A percentile compares a stretch with the other conserved stretches of the same genome.
Conservation (phyloP, 192 early-diverging fungal genomes). For the Podila epicladia region DNA sequence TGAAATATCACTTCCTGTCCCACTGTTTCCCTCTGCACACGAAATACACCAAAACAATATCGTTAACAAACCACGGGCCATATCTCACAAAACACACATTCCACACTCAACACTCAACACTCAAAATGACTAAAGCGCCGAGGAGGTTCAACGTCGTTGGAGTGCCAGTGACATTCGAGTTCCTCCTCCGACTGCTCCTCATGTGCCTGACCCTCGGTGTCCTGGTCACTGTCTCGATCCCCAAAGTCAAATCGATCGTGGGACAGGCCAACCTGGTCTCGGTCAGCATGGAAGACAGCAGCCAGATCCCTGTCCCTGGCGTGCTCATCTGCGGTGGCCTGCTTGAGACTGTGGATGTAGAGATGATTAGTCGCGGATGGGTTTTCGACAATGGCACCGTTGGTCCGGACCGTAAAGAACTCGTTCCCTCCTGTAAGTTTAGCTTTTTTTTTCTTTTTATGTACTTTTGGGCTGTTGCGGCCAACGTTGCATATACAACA, state of each 20-base stretch:
- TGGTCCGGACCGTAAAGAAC: neutral
- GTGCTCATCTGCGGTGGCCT: conserved; percentile 13
- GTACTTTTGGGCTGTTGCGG: neutral
- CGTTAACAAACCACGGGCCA: neutral
- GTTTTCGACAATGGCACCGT: conserved; percentile 7
- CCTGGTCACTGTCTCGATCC: conserved; percentile 8
- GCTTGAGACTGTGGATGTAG: conserved; percentile 9
- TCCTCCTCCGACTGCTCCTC: conserved; percentile 21
- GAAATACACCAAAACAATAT: too few species aligned
- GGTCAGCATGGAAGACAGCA: conserved; percentile 15
- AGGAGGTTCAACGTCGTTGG: conserved; percentile 15
- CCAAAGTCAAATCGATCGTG: conserved; percentile 28
- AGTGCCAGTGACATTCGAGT: conserved; percentile 33
- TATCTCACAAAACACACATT: neutral
- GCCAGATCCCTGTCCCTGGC: conserved; percentile 13
- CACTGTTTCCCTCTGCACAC: too few species aligned
- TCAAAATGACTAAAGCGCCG: neutral
- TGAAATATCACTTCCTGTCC: too few species aligned
- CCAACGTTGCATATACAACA: neutral
- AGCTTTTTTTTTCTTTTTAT: neutral
- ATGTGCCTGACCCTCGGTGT: conserved; percentile 8
- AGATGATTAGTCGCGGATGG: conserved; percentile 11
- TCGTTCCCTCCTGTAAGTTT: neutral
- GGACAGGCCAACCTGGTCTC: conserved; percentile 30
- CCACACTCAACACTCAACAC: neutral